Evolutionary conservation across 2,329 filamentous ascomycete species (phyloP), one percentile per base, ranked within the genome.

Genomic region (Eutypa lata): DNA sequence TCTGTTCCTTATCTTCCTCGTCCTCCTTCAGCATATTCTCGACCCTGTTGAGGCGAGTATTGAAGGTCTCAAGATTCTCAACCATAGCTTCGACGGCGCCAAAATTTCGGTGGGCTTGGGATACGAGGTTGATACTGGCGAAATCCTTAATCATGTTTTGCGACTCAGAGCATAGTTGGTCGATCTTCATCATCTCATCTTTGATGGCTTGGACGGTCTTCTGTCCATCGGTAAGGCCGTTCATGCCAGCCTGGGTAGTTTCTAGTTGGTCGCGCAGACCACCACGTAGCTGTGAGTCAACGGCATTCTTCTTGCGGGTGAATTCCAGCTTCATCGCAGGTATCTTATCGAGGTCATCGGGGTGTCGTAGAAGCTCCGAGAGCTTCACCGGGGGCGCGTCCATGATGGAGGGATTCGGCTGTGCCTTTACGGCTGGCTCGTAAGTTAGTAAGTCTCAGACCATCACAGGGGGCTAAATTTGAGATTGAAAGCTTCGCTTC

Each of bases 131-230:
- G 78, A 96, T 94, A 67, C 91, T 90, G 35, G 89, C 88, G 72
- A 99, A 97, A 76, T 99, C 94, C 66, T 89, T 87, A 66, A 99
- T 96, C 85, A 97, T 97, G 69, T 90, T 91, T 76, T 97, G 93
- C 51, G 92, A 92, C 73, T 99, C 95, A 58, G 92, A 91, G 76
- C 94, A 99, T 59, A 99, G 83, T 74, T 90, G 91, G 76, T 99
- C 94, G 65, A 99, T 97, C 74, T 93, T 95, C 79, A 95, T 91
- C 84, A 99, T 94, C 76, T 99, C 94, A 61, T 97, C 93, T 72
- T 96, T 96, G 74, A 97, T 97, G 64, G 89, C 84, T 68, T 90
- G 88, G 35, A 99, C 90, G 56, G 90, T 90, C 71, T 92, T 89
- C 73, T 97, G 92, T 52, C 92, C 92, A 68, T 97, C 91, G 44